A percentile compares a stretch with the other conserved stretches of the same genome.
Evolutionary conservation across 2,329 filamentous ascomycete species (phyloP).

Genomic region (Clonostachys rosea): DNA sequence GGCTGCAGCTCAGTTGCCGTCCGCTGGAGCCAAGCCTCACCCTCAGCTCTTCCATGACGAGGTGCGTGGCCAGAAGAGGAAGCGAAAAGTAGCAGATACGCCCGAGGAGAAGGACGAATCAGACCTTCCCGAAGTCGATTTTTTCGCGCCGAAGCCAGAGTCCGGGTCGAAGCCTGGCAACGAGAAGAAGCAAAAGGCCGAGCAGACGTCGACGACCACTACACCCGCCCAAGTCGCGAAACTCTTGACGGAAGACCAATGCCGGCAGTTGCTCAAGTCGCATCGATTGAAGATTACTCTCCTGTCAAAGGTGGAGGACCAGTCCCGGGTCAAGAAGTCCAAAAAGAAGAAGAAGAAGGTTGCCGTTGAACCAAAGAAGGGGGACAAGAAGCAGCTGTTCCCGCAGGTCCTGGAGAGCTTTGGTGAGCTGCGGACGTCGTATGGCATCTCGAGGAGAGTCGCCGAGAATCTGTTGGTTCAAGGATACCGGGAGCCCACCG

Average conservation of each 20-base stretch:
- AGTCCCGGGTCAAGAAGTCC: slow-evolving; percentile 44
- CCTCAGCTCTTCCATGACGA: slow-evolving; percentile 67
- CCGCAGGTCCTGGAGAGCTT: slow-evolving; percentile 80
- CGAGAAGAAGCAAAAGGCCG: slow-evolving; percentile 20
- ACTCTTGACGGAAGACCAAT: slow-evolving; percentile 62
- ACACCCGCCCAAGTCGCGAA: slow-evolving; percentile 10
- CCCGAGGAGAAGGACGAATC: slow-evolving; percentile 16
- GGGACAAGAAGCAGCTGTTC: slow-evolving; percentile 59
- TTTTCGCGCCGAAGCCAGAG: slow-evolving; percentile 48
- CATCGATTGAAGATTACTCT: slow-evolving; percentile 84
- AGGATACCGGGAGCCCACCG: slow-evolving; percentile 83
- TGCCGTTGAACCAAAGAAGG: slow-evolving; percentile 38
- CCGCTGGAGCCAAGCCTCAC: slow-evolving; percentile 57
- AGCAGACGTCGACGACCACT: background rate
- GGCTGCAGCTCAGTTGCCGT: slow-evolving; percentile 48
- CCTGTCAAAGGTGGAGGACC: slow-evolving; percentile 48
- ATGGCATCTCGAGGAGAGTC: slow-evolving; percentile 69
- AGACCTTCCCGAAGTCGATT: slow-evolving; percentile 47
- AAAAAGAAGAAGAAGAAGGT: slow-evolving; percentile 52
- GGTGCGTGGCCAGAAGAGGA: slow-evolving; percentile 48
- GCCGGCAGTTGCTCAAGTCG: slow-evolving; percentile 67
- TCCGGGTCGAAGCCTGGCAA: slow-evolving; percentile 24
- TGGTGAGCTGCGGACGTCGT: slow-evolving; percentile 62
- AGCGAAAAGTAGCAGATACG: slow-evolving; percentile 29
- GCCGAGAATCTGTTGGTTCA: slow-evolving; percentile 78